Evolutionary conservation across 2,329 filamentous ascomycete species (phyloP), one percentile per base, ranked within the genome.

Genomic region (Aureobasidium sp.): DNA sequence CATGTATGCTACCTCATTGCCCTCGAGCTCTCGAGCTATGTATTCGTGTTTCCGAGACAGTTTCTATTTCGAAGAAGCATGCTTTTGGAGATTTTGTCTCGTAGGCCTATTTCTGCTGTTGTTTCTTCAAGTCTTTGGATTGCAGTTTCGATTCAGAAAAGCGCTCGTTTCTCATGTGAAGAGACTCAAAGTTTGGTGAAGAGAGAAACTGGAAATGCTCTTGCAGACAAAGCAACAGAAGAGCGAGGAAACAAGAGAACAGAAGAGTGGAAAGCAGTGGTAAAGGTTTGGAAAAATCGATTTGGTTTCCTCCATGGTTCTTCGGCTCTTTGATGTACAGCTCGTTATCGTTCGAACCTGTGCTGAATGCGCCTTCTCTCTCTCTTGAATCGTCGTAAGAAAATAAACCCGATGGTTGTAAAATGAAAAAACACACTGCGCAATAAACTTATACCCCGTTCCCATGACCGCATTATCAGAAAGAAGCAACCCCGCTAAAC

Each of bases 381-480:
- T 46, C 13, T n/a, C 13, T 9, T 58, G 17, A 46, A 38, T 38
- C 23, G 43, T 58, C 55, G 55, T 58, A 38, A 57, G 35, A 47
- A 49, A 46, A n/a, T n/a, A n/a, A 46, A 43, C 54, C 54, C 54
- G 42, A 45, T 55, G 51, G 40, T 23, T 49, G 40, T 46, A 45
- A 57, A 46, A 46, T 57, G 40, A 37, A 46, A 58, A 50, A 66
- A 66, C 47, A 64, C 60, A 60, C 61, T 61, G 63, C 49, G 62
- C 66, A 71, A 65, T 69, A 65, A 61, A 64, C 65, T 65, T 62
- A 57, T 64, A 68, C 65, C 65, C 68, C 76, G 74, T 75, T 74
- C 75, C 76, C 75, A 75, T 79, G 75, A 78, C 77, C 75, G 76
- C 76, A 78, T 78, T 78, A 78, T 69, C 74, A 58, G 42, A 47